Conservation (phyloP, 2,329 filamentous ascomycete genomes). For the Sporothrix humicola region DNA sequence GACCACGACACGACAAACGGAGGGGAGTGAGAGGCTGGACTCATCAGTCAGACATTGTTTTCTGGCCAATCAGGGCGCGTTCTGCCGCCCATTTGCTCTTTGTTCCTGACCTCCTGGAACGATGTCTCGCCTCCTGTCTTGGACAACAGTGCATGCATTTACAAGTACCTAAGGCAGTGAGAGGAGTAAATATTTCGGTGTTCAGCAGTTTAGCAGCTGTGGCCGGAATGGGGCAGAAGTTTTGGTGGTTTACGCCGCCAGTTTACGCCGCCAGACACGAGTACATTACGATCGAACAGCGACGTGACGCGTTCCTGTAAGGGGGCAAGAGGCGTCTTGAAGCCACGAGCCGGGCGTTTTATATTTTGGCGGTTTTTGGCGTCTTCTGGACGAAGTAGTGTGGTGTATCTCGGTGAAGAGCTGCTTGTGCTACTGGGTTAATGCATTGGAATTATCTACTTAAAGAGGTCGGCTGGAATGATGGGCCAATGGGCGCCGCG, state of each 20-base stretch:
- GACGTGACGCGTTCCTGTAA: constrained; percentile 11
- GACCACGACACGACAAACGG: too few relatives aligned
- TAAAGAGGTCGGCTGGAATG: not conserved
- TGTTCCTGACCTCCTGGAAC: not conserved
- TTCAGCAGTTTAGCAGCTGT: not conserved
- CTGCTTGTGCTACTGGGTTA: too few relatives aligned
- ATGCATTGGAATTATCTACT: too few relatives aligned
- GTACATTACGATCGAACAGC: not conserved
- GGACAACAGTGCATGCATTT: too few relatives aligned
- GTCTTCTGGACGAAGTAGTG: too few relatives aligned
- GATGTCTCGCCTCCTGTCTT: not conserved
- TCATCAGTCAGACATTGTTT: not conserved
- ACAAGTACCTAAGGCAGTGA: too few relatives aligned
- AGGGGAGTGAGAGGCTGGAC: too few relatives aligned
- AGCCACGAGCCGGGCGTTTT: constrained; percentile 2
- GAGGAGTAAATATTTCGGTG: too few relatives aligned
- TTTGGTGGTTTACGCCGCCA: not conserved
- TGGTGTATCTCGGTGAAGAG: too few relatives aligned
- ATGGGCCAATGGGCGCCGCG: not conserved
- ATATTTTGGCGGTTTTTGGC: not conserved
- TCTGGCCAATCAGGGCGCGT: not conserved
- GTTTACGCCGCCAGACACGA: too few relatives aligned
- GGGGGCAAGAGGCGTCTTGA: not conserved
- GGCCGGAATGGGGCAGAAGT: not conserved
- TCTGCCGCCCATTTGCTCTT: not conserved